Conservation (phyloP, 129 eudicot genomes). For the Lactuca saligna region DNA sequence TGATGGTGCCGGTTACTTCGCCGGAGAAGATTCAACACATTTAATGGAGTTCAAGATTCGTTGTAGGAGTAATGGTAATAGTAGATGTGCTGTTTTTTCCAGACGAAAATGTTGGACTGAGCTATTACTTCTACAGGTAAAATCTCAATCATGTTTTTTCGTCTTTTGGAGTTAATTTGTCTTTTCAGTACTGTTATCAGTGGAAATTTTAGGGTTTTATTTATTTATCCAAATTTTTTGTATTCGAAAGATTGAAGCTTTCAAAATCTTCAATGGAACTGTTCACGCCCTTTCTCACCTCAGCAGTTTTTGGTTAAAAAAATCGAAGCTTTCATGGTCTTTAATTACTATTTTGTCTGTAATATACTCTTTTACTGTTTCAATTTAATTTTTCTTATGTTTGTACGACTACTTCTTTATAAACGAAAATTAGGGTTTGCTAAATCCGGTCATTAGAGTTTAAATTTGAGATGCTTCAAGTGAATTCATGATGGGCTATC, state of each 20-base stretch:
- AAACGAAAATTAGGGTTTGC: slow-evolving; percentile 20
- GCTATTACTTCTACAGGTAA: slow-evolving; percentile 59
- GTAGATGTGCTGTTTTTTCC: slow-evolving; percentile 24
- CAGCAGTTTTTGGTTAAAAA: neutral
- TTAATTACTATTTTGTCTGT: slow-evolving; percentile 20
- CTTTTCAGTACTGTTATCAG: slow-evolving; percentile 15
- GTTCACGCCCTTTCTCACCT: slow-evolving; percentile 1
- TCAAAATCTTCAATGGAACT: slow-evolving; percentile 8
- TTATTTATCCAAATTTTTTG: neutral
- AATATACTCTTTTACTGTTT: slow-evolving; percentile 1
- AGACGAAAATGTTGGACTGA: slow-evolving; percentile 39
- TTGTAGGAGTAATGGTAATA: slow-evolving; percentile 28
- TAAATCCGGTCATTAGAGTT: slow-evolving; percentile 23
- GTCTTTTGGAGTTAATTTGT: neutral
- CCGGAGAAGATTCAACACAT: slow-evolving; percentile 19
- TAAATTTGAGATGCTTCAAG: neutral
- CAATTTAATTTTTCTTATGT: neutral
- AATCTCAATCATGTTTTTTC: neutral
- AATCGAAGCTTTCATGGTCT: slow-evolving; percentile 18
- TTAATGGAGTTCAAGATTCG: slow-evolving; percentile 80
- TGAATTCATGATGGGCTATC: slow-evolving; percentile 5
- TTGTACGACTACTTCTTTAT: neutral
- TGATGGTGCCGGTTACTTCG: slow-evolving; percentile 42
- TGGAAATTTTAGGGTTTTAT: slow-evolving; percentile 16
- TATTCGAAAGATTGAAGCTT: slow-evolving; percentile 3